Evolutionary conservation across 1,139 yeast species (phyloP).

Genomic region (Waltiozyma sp.): DNA sequence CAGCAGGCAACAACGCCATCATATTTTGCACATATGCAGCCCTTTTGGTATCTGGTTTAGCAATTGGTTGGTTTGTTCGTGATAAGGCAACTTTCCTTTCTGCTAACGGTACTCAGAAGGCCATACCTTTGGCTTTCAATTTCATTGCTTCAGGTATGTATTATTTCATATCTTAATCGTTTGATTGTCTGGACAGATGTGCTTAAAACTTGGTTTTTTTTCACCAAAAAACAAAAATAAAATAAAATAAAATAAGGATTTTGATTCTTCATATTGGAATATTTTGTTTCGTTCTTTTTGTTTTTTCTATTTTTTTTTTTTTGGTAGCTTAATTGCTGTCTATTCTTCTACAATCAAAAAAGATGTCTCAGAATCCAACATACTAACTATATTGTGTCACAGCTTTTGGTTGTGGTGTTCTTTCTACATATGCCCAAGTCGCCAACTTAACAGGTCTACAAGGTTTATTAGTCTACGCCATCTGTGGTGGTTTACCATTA

Average conservation of each 20-base stretch:
- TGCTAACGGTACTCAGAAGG: conserved; percentile 72
- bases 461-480: conserved; percentile 72
- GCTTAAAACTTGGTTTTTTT: too few relatives aligned
- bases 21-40: conserved; percentile 64
- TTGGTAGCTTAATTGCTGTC: too few relatives aligned
- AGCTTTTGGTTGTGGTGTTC: conserved; percentile 23
- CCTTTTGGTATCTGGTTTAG: conserved; percentile 48
- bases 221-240: too few relatives aligned
- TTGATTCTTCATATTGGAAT: too few relatives aligned
- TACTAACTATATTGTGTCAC: neutral
- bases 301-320: neutral
- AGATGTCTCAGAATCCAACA: neutral
- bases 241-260: too few relatives aligned
- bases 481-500: conserved; percentile 80
- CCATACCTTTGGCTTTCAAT: conserved; percentile 72
- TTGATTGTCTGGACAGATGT: too few relatives aligned
- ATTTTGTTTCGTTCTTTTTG: too few relatives aligned
- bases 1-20: conserved; percentile 61
- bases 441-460: conserved; percentile 82
- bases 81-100: conserved; percentile 47
- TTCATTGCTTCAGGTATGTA: conserved; percentile 84
- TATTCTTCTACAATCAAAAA: too few relatives aligned
- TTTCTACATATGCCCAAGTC: conserved; percentile 78
- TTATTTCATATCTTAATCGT: conserved; percentile 2
- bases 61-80: conserved; percentile 42